A percentile compares a stretch with the other conserved stretches of the same genome.
phyloP scores from a whole-genome alignment of 768 basidiomycete species.

The Russula olivacea region DNA sequence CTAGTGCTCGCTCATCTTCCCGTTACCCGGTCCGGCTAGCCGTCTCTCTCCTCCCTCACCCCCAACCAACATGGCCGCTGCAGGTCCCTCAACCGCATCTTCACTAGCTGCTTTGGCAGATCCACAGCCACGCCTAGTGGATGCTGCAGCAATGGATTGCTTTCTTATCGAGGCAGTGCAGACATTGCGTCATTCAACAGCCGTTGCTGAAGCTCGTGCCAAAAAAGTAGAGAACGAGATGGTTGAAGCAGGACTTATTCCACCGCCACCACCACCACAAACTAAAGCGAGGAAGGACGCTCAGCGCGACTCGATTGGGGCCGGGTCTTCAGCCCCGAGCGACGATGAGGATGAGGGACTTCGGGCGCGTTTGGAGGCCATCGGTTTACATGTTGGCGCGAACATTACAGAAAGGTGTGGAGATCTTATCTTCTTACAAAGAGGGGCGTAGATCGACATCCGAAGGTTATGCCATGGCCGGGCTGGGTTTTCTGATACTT shows the following conservation, averaged over 20 bases:
- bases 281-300: constrained; percentile 37
- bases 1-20: too few species aligned
- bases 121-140: constrained; percentile 54
- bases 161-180: constrained; percentile 77
- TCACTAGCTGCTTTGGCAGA: constrained; percentile 55
- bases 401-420: constrained; percentile 80
- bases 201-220: constrained; percentile 59
- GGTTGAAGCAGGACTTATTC: constrained; percentile 70
- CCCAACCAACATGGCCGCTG: not conserved
- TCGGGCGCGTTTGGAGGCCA: constrained; percentile 63
- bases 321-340: constrained; percentile 26
- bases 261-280: constrained; percentile 40
- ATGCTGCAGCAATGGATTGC: constrained; percentile 74
- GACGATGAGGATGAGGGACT: constrained; percentile 76
- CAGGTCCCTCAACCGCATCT: constrained; percentile 26
- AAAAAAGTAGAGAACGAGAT: constrained; percentile 73
- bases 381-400: constrained; percentile 82
- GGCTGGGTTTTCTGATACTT: constrained; percentile 69
- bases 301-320: constrained; percentile 36
- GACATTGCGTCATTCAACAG: constrained; percentile 67
- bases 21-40: constrained; percentile 22
- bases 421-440: not conserved
- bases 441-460: not conserved
- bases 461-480: constrained; percentile 70
- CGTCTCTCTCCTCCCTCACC: not conserved